Percentiles rank a stretch among this genome's conserved stretches.
Conservation (phyloP, 2,329 filamentous ascomycete genomes). For the Phialemoniopsis sp. region DNA sequence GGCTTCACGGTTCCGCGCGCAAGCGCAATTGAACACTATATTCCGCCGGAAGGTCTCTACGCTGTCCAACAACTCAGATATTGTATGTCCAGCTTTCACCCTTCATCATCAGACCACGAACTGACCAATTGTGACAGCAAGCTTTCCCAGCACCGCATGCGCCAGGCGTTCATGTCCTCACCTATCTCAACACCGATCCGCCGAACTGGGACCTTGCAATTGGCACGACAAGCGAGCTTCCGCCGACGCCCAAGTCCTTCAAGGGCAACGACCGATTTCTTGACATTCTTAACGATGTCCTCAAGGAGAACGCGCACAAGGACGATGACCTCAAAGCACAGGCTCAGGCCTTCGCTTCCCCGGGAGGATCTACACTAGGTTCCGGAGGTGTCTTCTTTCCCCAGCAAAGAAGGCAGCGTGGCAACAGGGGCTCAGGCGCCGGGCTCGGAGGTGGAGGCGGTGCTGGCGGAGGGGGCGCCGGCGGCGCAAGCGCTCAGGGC, state of each 20-base stretch:
- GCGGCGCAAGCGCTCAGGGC: constrained; percentile 55
- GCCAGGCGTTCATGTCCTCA: constrained; percentile 48
- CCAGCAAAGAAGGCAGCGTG: constrained; percentile 28
- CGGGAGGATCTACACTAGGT: constrained; percentile 48
- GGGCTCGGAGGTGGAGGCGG: constrained; percentile 27
- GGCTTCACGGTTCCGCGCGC: constrained; percentile 18
- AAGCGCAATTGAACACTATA: constrained; percentile 12
- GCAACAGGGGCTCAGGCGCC: constrained; percentile 16
- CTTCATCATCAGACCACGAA: constrained; percentile 1
- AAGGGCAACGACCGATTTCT: constrained; percentile 55
- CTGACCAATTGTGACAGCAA: constrained; percentile 38
- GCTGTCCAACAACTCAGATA: constrained; percentile 45
- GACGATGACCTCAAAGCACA: constrained; percentile 30
- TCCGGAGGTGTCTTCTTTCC: constrained; percentile 48
- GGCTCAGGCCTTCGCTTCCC: constrained; percentile 55
- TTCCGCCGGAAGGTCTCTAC: constrained; percentile 35
- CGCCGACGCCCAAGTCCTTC: constrained; percentile 58
- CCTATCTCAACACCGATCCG: constrained; percentile 54
- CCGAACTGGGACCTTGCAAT: constrained; percentile 51
- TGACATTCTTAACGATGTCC: constrained; percentile 20
- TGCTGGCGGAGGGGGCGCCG: constrained; percentile 41
- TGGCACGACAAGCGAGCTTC: constrained; percentile 53
- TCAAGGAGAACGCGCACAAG: constrained; percentile 23
- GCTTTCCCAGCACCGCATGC: constrained; percentile 45
- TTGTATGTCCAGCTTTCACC: constrained; percentile 35